Evolutionary conservation across 2,329 filamentous ascomycete species (phyloP), one percentile per base, ranked within the genome.

Genomic region (Graphilbum ipis-grandicollis): DNA sequence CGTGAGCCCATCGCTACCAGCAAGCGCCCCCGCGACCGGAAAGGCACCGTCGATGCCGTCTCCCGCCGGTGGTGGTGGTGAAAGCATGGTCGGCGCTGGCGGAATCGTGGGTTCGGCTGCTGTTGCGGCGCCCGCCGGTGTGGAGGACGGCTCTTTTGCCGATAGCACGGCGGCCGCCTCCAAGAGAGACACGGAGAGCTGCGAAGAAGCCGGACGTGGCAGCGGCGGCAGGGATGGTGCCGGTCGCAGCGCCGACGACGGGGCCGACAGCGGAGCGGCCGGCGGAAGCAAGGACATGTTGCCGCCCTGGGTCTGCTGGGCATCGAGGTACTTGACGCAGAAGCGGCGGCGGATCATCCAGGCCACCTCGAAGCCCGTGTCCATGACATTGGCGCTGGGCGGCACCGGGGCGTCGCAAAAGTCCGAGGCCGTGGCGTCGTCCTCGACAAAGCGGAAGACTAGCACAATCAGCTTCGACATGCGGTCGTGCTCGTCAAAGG

Each of bases 281-380:
- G n/a, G n/a, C n/a, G n/a, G n/a, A n/a, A n/a, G n/a, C n/a, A n/a
- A n/a, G n/a, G n/a, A 25, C n/a, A 29, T 7, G 14, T 5, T 29
- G 9, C 28, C 36, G 5, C 28, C 13, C 17, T 35, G 21, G 1
- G 37, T 19, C 9, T 26, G 31, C 9, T 38, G 30, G 5, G 13
- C 6, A 19, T 19, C 37, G n/a, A 35, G 10, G 13, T 32, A 35
- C 33, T 35, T 31, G 23, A 23, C n/a, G n/a, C 19, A 18, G 23
- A 35, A 31, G 4, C 37, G 28, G 29, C 25, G 21, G 5, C 37
- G 37, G 5, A 39, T 23, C 12, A 31, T 19, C 37, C 37, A 39
- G 17, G 30, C 22, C 3, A 30, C 37, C 23, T 35, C 34, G 33
- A 35, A n/a, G 29, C 37, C 33, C 5, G 14, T 19, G n/a, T 39